Evolutionary conservation across 164 flowering plant genomes (phyloP).

Genomic region (Chloranthus sessilifolius): DNA sequence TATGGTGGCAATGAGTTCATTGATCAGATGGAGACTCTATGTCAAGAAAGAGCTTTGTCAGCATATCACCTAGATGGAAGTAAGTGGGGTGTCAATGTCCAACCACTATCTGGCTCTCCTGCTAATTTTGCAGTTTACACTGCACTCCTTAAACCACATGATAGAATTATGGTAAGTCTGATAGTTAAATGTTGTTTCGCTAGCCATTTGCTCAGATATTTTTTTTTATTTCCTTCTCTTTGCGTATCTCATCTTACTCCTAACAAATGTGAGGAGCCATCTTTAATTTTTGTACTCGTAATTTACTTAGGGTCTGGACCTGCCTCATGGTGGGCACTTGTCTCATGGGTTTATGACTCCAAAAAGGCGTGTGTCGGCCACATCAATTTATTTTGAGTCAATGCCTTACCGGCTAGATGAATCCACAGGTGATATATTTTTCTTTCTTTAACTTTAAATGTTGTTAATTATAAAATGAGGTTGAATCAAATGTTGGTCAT

Average conservation of each 20-base stretch:
- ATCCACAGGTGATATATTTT: conserved; percentile 53
- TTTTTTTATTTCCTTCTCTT: not conserved
- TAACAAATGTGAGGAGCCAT: not conserved
- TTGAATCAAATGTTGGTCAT: too few species aligned
- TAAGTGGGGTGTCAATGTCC: conserved; percentile 98
- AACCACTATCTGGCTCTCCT: conserved; percentile 95
- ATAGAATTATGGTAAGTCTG: conserved; percentile 72
- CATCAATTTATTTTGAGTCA: conserved; percentile 89
- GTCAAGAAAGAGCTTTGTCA: conserved; percentile 82
- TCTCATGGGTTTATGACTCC: conserved; percentile 98
- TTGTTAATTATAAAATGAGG: not conserved
- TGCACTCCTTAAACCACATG: conserved; percentile 87
- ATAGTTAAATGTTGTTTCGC: not conserved
- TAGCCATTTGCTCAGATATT: not conserved
- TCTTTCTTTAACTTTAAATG: not conserved
- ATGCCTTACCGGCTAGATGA: conserved; percentile 94
- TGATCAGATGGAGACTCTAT: conserved; percentile 83
- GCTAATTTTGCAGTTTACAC: conserved; percentile 98
- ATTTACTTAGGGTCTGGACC: conserved; percentile 71
- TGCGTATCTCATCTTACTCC: not conserved
- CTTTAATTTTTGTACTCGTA: conserved; percentile 6
- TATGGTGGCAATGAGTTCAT: conserved; percentile 97
- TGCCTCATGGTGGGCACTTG: conserved; percentile 95
- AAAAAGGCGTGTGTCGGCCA: conserved; percentile 84
- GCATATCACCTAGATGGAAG: conserved; percentile 70